These are phyloP conservation scores for Massarina eburnea DNA, from an alignment of 2,329 filamentous ascomycete species.

Conservation along the genomic window DNA sequence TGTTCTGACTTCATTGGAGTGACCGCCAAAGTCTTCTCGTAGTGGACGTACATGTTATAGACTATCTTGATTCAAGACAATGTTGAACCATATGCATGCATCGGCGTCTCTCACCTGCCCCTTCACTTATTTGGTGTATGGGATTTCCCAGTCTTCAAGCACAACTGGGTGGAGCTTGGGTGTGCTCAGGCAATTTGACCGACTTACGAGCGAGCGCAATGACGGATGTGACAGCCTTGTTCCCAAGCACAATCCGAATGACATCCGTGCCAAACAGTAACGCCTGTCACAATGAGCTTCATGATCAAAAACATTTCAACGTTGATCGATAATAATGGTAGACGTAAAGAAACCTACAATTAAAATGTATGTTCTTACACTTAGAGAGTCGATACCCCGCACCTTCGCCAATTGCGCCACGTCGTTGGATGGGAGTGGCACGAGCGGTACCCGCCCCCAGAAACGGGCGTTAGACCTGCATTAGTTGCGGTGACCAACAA, in stretches of 20 bases:
- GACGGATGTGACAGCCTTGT: constrained; percentile 31
- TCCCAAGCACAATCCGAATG: constrained; percentile 36
- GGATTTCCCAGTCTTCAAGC: constrained; percentile 6
- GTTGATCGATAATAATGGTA: too few species aligned
- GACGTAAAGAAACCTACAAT: too few species aligned
- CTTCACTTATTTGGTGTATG: constrained; percentile 6
- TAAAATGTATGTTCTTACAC: too few species aligned
- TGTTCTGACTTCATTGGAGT: constrained; percentile 3
- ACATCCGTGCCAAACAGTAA: constrained; percentile 23
- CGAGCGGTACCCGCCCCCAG: too few species aligned
- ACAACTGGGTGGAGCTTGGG: constrained; percentile 9
- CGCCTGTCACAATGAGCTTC: constrained; percentile 4
- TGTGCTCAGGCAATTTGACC: constrained; percentile 6
- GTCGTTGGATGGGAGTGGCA: too few species aligned
- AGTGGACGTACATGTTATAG: neutral
- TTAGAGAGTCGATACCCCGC: too few species aligned
- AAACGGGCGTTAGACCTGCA: too few species aligned
- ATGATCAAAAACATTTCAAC: constrained; percentile 3
- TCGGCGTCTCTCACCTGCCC: constrained; percentile 8
- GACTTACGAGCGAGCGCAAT: constrained; percentile 30
- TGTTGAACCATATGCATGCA: constrained; percentile 9
- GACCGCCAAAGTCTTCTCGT: constrained; percentile 3
- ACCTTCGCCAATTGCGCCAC: too few species aligned
- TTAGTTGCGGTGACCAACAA: too few species aligned
- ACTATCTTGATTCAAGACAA: neutral